Percentiles rank a stretch among this genome's conserved stretches.
Conservation (phyloP, 1,139 yeast species). For the Geotrichum macrosporum region DNA sequence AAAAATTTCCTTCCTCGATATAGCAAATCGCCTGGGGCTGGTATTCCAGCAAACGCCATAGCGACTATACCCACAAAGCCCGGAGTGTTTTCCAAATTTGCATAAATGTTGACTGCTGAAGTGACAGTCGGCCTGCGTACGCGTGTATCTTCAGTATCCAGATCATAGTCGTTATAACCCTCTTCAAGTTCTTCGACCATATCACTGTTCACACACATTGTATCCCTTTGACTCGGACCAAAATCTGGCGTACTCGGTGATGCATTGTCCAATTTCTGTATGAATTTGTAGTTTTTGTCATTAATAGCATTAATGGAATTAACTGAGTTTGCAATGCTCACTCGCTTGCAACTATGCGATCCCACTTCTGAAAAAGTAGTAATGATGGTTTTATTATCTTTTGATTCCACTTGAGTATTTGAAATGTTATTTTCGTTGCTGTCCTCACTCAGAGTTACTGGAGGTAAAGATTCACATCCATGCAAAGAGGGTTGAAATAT, state of each 20-base stretch:
- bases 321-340: constrained; percentile 5
- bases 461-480: not conserved
- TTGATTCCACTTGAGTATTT: constrained; percentile 8
- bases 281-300: constrained; percentile 4
- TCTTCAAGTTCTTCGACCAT: not conserved
- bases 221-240: not conserved
- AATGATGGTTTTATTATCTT: constrained; percentile 10
- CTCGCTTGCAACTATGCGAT: not conserved
- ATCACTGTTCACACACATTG: not conserved
- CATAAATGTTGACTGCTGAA: constrained; percentile 12
- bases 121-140: constrained; percentile 10
- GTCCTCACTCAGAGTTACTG: too few species aligned
- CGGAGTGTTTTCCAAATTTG: constrained; percentile 18
- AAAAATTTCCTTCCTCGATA: not conserved
- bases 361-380: not conserved
- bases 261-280: constrained; percentile 1
- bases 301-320: constrained; percentile 2
- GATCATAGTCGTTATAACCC: too few species aligned
- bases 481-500: not conserved
- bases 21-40: constrained; percentile 16
- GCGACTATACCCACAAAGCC: constrained; percentile 22
- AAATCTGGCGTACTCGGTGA: not conserved
- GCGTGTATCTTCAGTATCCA: too few species aligned
- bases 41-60: constrained; percentile 20
- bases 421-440: not conserved